These are phyloP conservation scores for Ustilago lituana DNA, from an alignment of 1,284 basidiomycete genomes.

Conservation along the genomic window DNA sequence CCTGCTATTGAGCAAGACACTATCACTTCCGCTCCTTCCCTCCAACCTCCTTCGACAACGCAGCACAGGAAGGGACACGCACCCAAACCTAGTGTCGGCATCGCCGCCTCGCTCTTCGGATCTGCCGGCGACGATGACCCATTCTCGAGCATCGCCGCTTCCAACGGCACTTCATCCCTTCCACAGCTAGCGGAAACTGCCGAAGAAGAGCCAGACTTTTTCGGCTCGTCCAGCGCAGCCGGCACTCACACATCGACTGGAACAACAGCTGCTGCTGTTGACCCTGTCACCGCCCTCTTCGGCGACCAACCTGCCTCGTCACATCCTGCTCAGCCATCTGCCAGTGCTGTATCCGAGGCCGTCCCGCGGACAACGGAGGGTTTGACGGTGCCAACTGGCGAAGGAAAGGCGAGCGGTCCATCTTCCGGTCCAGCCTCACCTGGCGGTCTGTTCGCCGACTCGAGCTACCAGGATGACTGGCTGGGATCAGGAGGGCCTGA, in stretches of 20 bases:
- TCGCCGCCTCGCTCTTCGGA: constrained; percentile 58
- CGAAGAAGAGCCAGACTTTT: constrained; percentile 36
- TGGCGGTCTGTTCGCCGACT: constrained; percentile 37
- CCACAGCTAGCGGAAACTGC: constrained; percentile 15
- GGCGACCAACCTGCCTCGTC: constrained; percentile 11
- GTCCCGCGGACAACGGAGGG: not conserved
- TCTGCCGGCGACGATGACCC: constrained; percentile 54
- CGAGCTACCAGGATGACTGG: constrained; percentile 49
- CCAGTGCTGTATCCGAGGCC: not conserved
- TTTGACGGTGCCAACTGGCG: constrained; percentile 12
- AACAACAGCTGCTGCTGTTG: constrained; percentile 2
- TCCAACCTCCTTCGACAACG: constrained; percentile 3
- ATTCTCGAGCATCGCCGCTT: constrained; percentile 44
- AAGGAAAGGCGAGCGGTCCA: constrained; percentile 10
- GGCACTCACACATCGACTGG: not conserved
- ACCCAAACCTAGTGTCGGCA: constrained; percentile 53
- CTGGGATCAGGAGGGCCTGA: constrained; percentile 15
- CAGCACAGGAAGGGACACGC: constrained; percentile 39
- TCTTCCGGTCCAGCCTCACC: constrained; percentile 37
- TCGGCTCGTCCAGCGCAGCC: constrained; percentile 10
- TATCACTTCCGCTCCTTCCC: not conserved
- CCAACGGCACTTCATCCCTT: constrained; percentile 19
- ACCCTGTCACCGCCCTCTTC: constrained; percentile 22
- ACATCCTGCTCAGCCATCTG: not conserved
- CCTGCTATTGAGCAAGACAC: constrained; percentile 1